These are phyloP conservation scores for Penicillium lagena DNA, from an alignment of 495 filamentous ascomycete species.

Conservation along the genomic window DNA sequence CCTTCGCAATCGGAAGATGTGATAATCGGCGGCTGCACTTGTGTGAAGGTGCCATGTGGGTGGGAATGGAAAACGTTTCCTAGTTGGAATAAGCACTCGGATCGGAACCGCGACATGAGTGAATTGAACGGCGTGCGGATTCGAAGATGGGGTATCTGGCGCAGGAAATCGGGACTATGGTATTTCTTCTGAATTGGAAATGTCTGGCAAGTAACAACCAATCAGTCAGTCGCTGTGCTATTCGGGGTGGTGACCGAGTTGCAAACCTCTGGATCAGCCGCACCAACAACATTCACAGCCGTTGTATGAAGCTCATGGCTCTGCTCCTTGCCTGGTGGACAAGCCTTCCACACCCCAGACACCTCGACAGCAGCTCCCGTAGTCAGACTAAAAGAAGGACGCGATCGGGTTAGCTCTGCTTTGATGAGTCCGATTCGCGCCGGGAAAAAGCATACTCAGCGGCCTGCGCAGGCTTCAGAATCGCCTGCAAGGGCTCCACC, in stretches of 20 bases:
- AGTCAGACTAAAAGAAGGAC: slow-evolving; percentile 51
- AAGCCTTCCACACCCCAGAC: slow-evolving; percentile 71
- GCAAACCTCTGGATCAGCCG: slow-evolving; percentile 61
- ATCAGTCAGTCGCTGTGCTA: no score
- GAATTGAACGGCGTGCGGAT: slow-evolving; percentile 76
- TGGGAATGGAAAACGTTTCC: slow-evolving; percentile 62
- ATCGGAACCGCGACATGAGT: slow-evolving; percentile 75
- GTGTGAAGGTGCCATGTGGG: slow-evolving; percentile 58
- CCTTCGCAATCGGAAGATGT: slow-evolving; percentile 98
- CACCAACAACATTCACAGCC: slow-evolving; percentile 63
- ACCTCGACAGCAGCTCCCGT: slow-evolving; percentile 76
- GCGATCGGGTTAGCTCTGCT: slow-evolving; percentile 4
- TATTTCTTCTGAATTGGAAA: slow-evolving; percentile 94
- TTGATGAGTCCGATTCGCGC: not conserved
- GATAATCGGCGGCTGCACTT: slow-evolving; percentile 87
- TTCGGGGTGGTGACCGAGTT: not conserved
- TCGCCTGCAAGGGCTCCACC: slow-evolving; percentile 69
- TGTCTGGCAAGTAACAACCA: slow-evolving; percentile 42
- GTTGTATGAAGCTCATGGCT: slow-evolving; percentile 72
- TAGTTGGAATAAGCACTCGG: slow-evolving; percentile 72
- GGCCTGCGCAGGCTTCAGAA: slow-evolving; percentile 69
- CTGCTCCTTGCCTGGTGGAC: slow-evolving; percentile 61
- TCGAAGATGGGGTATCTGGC: slow-evolving; percentile 84
- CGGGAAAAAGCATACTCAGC: slow-evolving; percentile 55
- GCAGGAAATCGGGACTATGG: slow-evolving; percentile 81